These are phyloP conservation scores for Huntiella moniliformis DNA, from an alignment of 2,329 filamentous ascomycete species.

Conservation along the genomic window DNA sequence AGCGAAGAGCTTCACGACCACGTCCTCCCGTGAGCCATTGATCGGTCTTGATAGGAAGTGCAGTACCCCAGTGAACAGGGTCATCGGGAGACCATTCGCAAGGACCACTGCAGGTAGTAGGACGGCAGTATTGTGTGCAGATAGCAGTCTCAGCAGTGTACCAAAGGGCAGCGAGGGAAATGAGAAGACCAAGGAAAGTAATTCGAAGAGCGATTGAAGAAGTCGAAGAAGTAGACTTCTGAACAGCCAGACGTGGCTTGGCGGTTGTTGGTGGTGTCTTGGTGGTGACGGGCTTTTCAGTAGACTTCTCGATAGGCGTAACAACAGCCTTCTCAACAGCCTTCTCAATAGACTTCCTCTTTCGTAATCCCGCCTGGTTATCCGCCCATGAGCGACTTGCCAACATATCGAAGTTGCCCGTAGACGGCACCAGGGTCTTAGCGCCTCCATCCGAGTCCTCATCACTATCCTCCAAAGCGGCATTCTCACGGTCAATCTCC, in stretches of 20 bases:
- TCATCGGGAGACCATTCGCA: conserved; percentile 40
- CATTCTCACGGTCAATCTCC: conserved; percentile 9
- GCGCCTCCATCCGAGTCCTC: conserved; percentile 5
- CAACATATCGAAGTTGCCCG: conserved; percentile 6
- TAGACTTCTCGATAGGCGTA: neutral
- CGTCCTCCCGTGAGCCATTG: conserved; percentile 38
- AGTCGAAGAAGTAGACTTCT: conserved; percentile 5
- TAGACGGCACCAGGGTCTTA: conserved; percentile 6
- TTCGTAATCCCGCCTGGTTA: neutral
- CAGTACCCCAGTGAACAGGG: conserved; percentile 37
- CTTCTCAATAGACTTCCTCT: neutral
- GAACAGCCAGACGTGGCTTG: no score
- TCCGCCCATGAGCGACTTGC: conserved; percentile 4
- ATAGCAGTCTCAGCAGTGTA: conserved; percentile 33
- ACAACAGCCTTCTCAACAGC: neutral
- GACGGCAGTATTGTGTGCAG: conserved; percentile 35
- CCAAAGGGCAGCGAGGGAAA: conserved; percentile 31
- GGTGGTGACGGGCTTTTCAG: neutral
- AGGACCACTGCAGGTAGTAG: conserved; percentile 28
- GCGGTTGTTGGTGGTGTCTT: conserved; percentile 1
- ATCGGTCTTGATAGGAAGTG: conserved; percentile 43
- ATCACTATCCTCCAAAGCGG: neutral
- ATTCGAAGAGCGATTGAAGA: conserved; percentile 21
- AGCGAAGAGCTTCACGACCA: conserved; percentile 23
- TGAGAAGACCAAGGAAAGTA: conserved; percentile 28